These are phyloP conservation scores for Scheffersomyces stambukii DNA, from an alignment of 1,139 yeast species.

Conservation along the genomic window DNA sequence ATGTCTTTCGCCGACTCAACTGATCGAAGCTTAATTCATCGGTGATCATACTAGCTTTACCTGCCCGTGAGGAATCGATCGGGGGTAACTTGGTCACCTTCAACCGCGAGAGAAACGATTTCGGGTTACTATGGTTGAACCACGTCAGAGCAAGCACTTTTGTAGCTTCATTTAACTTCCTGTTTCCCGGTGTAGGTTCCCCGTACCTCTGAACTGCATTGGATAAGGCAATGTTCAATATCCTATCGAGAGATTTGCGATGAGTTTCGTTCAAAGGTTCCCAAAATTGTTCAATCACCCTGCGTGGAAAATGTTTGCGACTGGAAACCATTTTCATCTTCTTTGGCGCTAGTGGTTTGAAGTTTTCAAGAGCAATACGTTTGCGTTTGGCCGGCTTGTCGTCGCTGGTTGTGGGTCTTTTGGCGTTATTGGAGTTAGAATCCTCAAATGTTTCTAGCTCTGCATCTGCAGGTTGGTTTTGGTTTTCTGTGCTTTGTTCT, in stretches of 20 bases:
- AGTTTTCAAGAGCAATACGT: too few species aligned
- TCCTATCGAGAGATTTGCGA: slow-evolving; percentile 21
- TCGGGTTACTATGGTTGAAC: slow-evolving; percentile 20
- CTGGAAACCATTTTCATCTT: neutral
- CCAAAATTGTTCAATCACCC: slow-evolving; percentile 25
- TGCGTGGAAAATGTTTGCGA: slow-evolving; percentile 11
- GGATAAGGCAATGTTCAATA: slow-evolving; percentile 26
- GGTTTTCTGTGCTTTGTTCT: too few species aligned
- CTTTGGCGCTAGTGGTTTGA: too few species aligned
- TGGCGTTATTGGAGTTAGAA: too few species aligned
- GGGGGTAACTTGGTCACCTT: slow-evolving; percentile 33
- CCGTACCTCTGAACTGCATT: slow-evolving; percentile 31
- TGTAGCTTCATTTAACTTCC: slow-evolving; percentile 8
- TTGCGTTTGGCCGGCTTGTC: too few species aligned
- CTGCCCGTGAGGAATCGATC: slow-evolving; percentile 12
- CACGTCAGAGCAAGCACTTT: slow-evolving; percentile 26
- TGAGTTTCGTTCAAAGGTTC: slow-evolving; percentile 22
- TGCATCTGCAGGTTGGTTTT: too few species aligned
- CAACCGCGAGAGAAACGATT: slow-evolving; percentile 31
- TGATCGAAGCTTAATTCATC: slow-evolving; percentile 32
- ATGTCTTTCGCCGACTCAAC: slow-evolving; percentile 24
- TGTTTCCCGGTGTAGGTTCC: too few species aligned
- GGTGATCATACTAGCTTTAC: slow-evolving; percentile 15
- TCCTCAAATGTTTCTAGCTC: too few species aligned
- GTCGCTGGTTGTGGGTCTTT: too few species aligned